Base-by-base conservation (phyloP, 441 rosid species). In the Syzygium malaccense region DNA sequence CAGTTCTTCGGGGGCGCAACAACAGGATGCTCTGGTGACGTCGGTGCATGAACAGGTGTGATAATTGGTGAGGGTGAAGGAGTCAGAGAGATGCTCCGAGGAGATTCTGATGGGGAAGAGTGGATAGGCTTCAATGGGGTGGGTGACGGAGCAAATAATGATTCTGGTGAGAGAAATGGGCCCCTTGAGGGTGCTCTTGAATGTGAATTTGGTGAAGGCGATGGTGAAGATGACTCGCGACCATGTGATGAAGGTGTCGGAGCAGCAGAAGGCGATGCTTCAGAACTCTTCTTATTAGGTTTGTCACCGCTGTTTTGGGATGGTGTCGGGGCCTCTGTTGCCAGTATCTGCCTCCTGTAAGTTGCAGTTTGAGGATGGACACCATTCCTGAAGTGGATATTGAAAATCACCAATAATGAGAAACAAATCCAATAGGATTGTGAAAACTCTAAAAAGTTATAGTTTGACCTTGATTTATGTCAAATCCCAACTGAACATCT, bases 271-370 rank as follows among this genome's bases (percentile, higher is more conserved):
- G 88, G 83, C 32, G 93, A 87, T 37, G 71, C 37, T 78, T 86
- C 88, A 54, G 68, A 41, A 88, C 19, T 55, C 86, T 86, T 89
- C 79, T 55, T 33, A 80, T 83, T 84, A 26, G 20, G 33, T 85
- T 68, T 54, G 83, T 66, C 45, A n/a, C 41, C 83, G 18, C 89
- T 83, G 37, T 83, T 85, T 89, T 75, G 87, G 68, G 84, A 86
- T 86, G 90, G 87, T 86, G 55, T 89, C 55, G 87, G 64, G 57
- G 58, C 37, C 51, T 88, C 87, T 62, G 68, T 79, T 25, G 80
- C 92, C 91, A 89, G 92, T 92, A 95, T 90, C 91, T 87, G 92
- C 92, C 93, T 90, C 89, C 92, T 85, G 48, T 87, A 89, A 86
- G 92, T 90, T 53, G 86, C 15, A 88, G 88, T 88, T 88, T 87